Evolutionary conservation across 495 filamentous ascomycete species (phyloP), one percentile per base, ranked within the genome.

Genomic region (Trichoderma reesei): DNA sequence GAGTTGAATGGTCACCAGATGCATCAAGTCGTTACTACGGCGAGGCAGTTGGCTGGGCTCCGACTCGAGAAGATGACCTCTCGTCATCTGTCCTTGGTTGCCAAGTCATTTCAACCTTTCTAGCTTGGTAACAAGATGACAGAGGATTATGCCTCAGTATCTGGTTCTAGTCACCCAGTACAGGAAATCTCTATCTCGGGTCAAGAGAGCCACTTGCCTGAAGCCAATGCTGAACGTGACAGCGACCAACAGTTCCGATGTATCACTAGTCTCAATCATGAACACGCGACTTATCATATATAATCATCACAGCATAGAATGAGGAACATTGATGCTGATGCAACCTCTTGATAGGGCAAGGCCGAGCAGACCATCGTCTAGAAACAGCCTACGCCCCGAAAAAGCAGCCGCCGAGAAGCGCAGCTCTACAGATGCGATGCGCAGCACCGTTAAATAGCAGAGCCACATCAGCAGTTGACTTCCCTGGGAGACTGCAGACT

Each of bases 211-310:
- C 26, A 70, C 74, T 66, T 13, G 74, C 74, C 73, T 63, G 59
- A 74, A 54, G 64, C 76, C 75, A 41, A 72, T 67, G 34, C 73
- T 70, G 63, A 80, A 77, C 41, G 79, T 71, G 26, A 76, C 60
- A 0, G 72, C 76, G 8, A 80, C 64, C 20, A 74, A 75, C 31
- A 73, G 5, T 61, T 74, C 75, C 34, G 76, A 73, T 68, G 68
- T 54, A 67, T 65, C 41, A 65, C 73, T 66, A 80, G 72, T 26
- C 73, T 69, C 51, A 80, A n/a, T n/a, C n/a, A n/a, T n/a, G n/a
- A n/a, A n/a, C n/a, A n/a, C n/a, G n/a, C n/a, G n/a, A n/a, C n/a
- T n/a, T n/a, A n/a, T n/a, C n/a, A n/a, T n/a, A n/a, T n/a, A n/a
- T n/a, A n/a, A n/a, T 26, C 26, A 26, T 26, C 26, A 26, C 1